phyloP scores from a whole-genome alignment of 2,329 filamentous ascomycete genomes.

The Fusarium hainanense region DNA sequence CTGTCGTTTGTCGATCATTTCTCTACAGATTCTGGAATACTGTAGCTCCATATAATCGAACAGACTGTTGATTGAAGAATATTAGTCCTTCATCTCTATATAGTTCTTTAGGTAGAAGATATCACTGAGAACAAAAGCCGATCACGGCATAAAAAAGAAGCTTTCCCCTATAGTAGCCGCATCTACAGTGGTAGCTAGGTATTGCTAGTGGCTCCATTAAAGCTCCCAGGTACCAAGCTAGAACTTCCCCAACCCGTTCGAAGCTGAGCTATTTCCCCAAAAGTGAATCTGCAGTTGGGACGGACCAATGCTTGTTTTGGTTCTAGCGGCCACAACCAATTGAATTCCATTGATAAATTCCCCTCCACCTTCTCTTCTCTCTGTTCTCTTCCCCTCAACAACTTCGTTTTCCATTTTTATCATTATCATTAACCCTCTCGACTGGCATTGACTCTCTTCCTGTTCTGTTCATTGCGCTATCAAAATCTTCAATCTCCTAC shows the following conservation, averaged over 20 bases:
- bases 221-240: background rate
- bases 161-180: constrained; percentile 7
- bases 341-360: constrained; percentile 25
- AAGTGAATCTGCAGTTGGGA: constrained; percentile 10
- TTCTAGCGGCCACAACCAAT: constrained; percentile 38
- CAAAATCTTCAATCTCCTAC: background rate
- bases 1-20: background rate
- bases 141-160: background rate
- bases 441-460: constrained; percentile 39
- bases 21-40: background rate
- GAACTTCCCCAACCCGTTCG: constrained; percentile 20
- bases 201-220: constrained; percentile 13
- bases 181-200: background rate
- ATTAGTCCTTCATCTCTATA: no score
- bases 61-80: no score
- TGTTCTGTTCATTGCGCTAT: background rate
- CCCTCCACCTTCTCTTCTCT: constrained; percentile 22
- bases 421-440: constrained; percentile 31
- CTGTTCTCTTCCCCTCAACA: constrained; percentile 22
- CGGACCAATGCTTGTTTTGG: constrained; percentile 29
- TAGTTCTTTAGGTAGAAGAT: background rate
- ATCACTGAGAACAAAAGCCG: background rate
- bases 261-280: constrained; percentile 21
- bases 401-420: background rate
- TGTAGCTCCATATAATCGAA: no score